Base-by-base conservation (phyloP, 169 alveolate species). In the Cryptosporidium baileyi region DNA sequence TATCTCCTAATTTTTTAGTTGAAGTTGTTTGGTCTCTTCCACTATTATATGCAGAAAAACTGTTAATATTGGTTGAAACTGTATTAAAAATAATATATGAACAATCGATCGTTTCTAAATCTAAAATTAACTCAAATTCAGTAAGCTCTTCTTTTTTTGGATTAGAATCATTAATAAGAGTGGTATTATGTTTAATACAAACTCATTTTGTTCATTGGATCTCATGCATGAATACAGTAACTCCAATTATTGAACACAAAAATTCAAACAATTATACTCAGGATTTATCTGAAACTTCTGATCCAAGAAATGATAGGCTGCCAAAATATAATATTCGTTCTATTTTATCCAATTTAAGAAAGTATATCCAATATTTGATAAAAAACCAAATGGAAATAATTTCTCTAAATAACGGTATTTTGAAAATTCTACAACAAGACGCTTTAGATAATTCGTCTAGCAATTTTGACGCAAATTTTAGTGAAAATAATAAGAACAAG, bases 11-110 rank as follows among this genome's bases (percentile, higher is more conserved):
- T 80, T 60, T 80, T 26, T 63, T 90, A 60, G 30, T 88, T 45
- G 93, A 90, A 65, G 91, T 90, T 11, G 57, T 90, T 62, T 88
- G 89, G 62, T 90, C 93, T 5, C 81, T 90, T n/a, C 93, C 93
- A 2, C 85, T 90, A 79, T 63, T 74, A n/a, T 90, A 90, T 85
- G 93, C 93, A 19, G 89, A 90, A 81, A 90, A 85, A 61, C 59
- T 90, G 15, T 52, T 90, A 38, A 44, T 62, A 60, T 85, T 81
- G 44, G 60, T 85, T 22, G 90, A 90, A 81, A 62, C 79, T 0
- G 88, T 88, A 43, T 24, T 90, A 34, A 90, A 30, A 38, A 59
- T 80, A 13, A 88, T 90, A 63, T 88, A 85, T 60, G 57, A 51
- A 13, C 74, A 74, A 28, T 52, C 85, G 36, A 28, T 34, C 11